Percentiles rank a stretch among this genome's conserved stretches.
phyloP scores from a whole-genome alignment of 371 early-diverging fungal species.

The Apophysomyces ossiformis region DNA sequence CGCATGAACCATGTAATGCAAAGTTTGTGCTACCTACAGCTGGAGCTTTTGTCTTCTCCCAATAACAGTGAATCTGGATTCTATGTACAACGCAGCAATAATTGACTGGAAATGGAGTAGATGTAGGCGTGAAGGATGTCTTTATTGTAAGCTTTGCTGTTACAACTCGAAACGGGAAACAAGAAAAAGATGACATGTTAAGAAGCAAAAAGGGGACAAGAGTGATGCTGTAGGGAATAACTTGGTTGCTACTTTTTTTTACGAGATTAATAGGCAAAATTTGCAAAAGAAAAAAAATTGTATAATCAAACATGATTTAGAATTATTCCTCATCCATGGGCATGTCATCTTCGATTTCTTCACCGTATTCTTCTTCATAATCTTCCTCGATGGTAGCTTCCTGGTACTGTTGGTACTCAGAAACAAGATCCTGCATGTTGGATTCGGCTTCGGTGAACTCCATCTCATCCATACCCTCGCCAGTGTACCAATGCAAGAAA shows the following conservation, averaged over 20 bases:
- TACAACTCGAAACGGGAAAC: neutral
- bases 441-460: conserved; percentile 90
- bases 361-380: conserved; percentile 31
- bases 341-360: conserved; percentile 16
- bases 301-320: neutral
- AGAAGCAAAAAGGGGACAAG: neutral
- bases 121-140: too few relatives aligned
- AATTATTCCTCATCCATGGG: conserved; percentile 15
- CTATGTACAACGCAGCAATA: too few relatives aligned
- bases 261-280: conserved; percentile 12
- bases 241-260: conserved; percentile 14
- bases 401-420: conserved; percentile 99
- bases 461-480: conserved; percentile 96
- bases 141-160: neutral
- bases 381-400: conserved; percentile 82
- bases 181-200: neutral
- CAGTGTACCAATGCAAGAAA: conserved; percentile 96
- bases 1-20: too few relatives aligned
- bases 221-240: neutral
- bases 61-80: too few relatives aligned
- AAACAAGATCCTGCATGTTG: conserved; percentile 93
- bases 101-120: too few relatives aligned
- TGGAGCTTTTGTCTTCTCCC: too few relatives aligned
- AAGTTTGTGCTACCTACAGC: too few relatives aligned
- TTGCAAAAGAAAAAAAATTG: conserved; percentile 12